Evolutionary conservation across 1,284 basidiomycete species (phyloP).

Genomic region (Fomitopsis pinicola): DNA sequence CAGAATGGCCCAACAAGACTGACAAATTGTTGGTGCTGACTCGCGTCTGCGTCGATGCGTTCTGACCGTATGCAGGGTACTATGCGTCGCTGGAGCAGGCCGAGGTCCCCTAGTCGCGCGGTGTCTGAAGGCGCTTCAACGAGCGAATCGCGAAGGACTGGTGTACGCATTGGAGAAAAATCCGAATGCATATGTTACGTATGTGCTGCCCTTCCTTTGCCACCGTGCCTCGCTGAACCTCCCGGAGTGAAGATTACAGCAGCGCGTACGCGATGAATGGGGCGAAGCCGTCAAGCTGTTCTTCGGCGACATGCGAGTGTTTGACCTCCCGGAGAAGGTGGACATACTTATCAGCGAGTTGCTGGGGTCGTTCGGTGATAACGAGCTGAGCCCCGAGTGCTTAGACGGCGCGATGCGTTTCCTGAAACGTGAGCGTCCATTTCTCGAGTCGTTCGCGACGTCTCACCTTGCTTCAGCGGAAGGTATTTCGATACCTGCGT

Average conservation of each 20-base stretch:
- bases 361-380: constrained; percentile 96
- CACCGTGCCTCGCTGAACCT: constrained; percentile 11
- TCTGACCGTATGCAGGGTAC: constrained; percentile 44
- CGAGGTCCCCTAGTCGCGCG: constrained; percentile 92
- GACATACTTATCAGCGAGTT: constrained; percentile 97
- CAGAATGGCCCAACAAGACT: constrained; percentile 54
- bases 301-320: constrained; percentile 90
- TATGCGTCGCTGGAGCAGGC: constrained; percentile 94
- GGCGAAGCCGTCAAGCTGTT: constrained; percentile 75
- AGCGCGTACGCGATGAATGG: constrained; percentile 82
- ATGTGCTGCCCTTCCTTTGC: constrained; percentile 28
- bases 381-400: constrained; percentile 97
- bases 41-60: not conserved
- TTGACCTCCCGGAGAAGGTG: constrained; percentile 78
- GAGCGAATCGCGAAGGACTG: constrained; percentile 61
- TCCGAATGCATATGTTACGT: constrained; percentile 90
- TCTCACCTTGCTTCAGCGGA: constrained; percentile 47
- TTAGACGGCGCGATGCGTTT: constrained; percentile 93
- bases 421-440: constrained; percentile 65
- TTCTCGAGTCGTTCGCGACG: not conserved
- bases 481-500: constrained; percentile 94
- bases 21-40: constrained; percentile 51
- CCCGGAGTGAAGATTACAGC: constrained; percentile 62
- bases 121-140: constrained; percentile 74
- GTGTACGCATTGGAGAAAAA: constrained; percentile 97